A percentile compares a stretch with the other conserved stretches of the same genome.
Conservation (phyloP, 2,329 filamentous ascomycete species). For the Ophiostoma tasmaniense region DNA sequence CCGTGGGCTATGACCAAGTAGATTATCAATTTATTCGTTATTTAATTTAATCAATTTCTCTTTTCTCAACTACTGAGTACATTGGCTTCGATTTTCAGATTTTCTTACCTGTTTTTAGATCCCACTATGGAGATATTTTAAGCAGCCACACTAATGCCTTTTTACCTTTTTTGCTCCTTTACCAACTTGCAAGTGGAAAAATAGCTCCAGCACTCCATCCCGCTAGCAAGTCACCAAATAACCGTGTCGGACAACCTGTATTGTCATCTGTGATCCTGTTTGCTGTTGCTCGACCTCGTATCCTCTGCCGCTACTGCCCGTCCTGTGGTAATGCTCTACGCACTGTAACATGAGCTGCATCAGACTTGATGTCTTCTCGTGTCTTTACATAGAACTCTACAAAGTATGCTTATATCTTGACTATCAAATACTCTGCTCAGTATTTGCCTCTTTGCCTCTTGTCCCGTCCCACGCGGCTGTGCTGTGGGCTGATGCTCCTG, state of each 20-base stretch:
- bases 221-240: too few relatives aligned
- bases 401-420: background rate
- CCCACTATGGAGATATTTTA: constrained; percentile 1
- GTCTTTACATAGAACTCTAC: background rate
- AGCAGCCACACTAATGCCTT: background rate
- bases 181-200: background rate
- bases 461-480: background rate
- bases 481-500: background rate
- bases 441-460: background rate
- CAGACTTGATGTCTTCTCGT: background rate
- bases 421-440: background rate
- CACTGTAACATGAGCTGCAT: background rate
- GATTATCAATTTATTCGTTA: background rate
- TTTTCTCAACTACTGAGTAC: too few relatives aligned
- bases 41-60: background rate
- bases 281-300: background rate
- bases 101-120: background rate
- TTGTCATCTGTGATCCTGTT: background rate
- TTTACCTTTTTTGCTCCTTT: background rate
- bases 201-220: background rate
- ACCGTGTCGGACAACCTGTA: background rate
- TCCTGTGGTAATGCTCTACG: background rate
- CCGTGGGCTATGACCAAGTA: background rate
- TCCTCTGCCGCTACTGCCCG: background rate
- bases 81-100: background rate